phyloP scores from a whole-genome alignment of 148 eudicot species.

The Camellia japonica region DNA sequence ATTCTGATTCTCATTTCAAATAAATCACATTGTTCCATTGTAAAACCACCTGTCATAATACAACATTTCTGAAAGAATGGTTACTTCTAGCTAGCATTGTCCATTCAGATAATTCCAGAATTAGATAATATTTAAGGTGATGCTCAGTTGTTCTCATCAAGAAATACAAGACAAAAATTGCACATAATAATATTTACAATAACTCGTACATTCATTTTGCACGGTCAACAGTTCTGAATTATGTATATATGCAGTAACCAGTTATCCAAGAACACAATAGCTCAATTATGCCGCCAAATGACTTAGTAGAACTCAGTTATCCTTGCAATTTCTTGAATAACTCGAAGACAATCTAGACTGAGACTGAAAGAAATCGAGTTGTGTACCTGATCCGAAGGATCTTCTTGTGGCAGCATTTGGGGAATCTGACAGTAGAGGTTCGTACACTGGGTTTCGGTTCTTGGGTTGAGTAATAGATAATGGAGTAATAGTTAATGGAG shows the following conservation, averaged over 20 bases:
- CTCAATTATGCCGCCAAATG: slow-evolving; percentile 1
- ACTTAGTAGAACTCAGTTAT: slow-evolving; percentile 36
- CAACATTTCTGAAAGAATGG: too few relatives aligned
- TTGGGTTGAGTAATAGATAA: slow-evolving; percentile 69
- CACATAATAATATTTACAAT: neutral
- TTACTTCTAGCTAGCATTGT: too few relatives aligned
- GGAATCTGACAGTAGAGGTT: slow-evolving; percentile 82
- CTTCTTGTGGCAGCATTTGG: slow-evolving; percentile 64
- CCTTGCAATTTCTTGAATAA: slow-evolving; percentile 76
- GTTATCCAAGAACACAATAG: neutral
- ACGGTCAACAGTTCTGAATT: neutral
- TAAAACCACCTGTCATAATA: too few relatives aligned
- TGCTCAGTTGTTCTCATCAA: too few relatives aligned
- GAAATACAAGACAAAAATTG: neutral
- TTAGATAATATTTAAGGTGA: too few relatives aligned
- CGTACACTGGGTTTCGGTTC: slow-evolving; percentile 63
- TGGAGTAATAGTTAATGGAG: slow-evolving; percentile 62
- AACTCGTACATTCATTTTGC: neutral
- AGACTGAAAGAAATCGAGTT: slow-evolving; percentile 80
- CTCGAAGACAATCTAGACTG: slow-evolving; percentile 67
- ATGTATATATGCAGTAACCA: neutral
- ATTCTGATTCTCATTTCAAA: too few relatives aligned
- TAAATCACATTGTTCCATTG: too few relatives aligned
- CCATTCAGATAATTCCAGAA: too few relatives aligned
- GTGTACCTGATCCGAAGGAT: slow-evolving; percentile 59